Percentiles rank a stretch among this genome's conserved stretches.
Evolutionary conservation across 208 protist species (phyloP).

Genomic region (Crithidia sp.): DNA sequence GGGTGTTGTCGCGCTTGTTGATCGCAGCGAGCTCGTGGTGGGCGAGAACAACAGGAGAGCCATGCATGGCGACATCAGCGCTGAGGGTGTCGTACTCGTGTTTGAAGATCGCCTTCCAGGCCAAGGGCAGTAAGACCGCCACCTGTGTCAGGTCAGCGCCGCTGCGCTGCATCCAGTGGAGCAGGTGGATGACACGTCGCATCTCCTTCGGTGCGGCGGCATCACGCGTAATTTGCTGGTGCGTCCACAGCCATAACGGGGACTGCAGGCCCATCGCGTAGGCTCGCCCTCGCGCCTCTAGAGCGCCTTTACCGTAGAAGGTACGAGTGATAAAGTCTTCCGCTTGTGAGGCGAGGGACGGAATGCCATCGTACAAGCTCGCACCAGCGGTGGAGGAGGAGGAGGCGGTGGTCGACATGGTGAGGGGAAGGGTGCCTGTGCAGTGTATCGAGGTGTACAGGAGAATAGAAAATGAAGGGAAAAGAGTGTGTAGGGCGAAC

Average conservation of each 20-base stretch:
- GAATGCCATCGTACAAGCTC: conserved; percentile 30
- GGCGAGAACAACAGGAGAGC: conserved; percentile 56
- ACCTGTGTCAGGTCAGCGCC: conserved; percentile 45
- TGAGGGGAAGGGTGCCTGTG: background rate
- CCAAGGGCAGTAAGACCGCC: conserved; percentile 70
- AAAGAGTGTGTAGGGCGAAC: background rate
- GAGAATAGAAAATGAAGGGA: conserved; percentile 7
- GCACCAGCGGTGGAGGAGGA: conserved; percentile 14
- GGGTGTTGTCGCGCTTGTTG: conserved; percentile 55
- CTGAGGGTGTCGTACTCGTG: conserved; percentile 34
- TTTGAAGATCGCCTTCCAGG: conserved; percentile 52
- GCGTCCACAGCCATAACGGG: conserved; percentile 87
- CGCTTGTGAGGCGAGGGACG: conserved; percentile 40
- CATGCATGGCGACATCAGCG: conserved; percentile 17
- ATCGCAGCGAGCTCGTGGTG: conserved; percentile 81
- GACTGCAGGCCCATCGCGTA: conserved; percentile 69
- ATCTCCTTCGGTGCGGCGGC: conserved; percentile 44
- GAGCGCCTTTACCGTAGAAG: conserved; percentile 58
- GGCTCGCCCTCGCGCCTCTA: conserved; percentile 31
- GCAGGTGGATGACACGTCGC: conserved; percentile 54
- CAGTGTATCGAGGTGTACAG: too few relatives aligned
- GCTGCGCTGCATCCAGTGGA: conserved; percentile 74
- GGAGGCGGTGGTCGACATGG: background rate
- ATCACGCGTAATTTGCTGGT: conserved; percentile 39
- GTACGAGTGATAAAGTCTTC: conserved; percentile 67